Conservation (phyloP, 108 stramenopile species). For the Pseudonitzschia pungens region DNA sequence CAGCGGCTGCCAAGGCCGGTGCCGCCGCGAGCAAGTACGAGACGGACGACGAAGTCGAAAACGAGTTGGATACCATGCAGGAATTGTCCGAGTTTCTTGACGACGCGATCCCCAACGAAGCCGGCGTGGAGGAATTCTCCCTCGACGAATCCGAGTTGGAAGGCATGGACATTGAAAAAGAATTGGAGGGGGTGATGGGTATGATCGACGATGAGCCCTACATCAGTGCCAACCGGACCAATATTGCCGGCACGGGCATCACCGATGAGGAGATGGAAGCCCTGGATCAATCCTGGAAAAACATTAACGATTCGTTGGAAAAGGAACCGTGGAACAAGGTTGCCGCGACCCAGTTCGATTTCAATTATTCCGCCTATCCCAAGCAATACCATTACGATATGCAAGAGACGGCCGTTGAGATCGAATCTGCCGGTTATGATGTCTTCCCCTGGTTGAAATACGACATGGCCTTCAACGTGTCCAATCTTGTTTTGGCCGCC, state of each 20-base stretch:
- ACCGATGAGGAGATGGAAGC: slow-evolving; percentile 63
- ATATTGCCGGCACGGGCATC: slow-evolving; percentile 33
- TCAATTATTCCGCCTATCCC: slow-evolving; percentile 34
- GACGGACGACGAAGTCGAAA: slow-evolving; percentile 26
- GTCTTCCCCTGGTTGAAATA: slow-evolving; percentile 74
- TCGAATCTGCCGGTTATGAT: slow-evolving; percentile 43
- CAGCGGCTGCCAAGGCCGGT: slow-evolving; percentile 15
- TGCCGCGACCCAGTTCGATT: slow-evolving; percentile 37
- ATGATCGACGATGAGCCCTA: slow-evolving; percentile 64
- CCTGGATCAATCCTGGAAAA: slow-evolving; percentile 56
- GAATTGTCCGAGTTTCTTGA: slow-evolving; percentile 22
- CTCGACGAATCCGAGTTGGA: slow-evolving; percentile 53
- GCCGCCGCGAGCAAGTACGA: slow-evolving; percentile 37
- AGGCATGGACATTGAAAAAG: slow-evolving; percentile 50
- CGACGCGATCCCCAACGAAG: slow-evolving; percentile 15
- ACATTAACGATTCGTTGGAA: slow-evolving; percentile 40
- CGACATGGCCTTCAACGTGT: slow-evolving; percentile 82
- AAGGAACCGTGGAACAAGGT: slow-evolving; percentile 69
- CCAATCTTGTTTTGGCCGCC: slow-evolving; percentile 78
- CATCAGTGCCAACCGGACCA: slow-evolving; percentile 44
- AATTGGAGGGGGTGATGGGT: slow-evolving; percentile 40
- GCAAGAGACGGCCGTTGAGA: slow-evolving; percentile 52
- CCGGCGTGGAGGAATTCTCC: slow-evolving; percentile 10
- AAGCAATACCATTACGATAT: slow-evolving; percentile 17
- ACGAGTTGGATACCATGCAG: slow-evolving; percentile 34